Conservation (phyloP, 768 basidiomycete species). For the Glaciozyma martinii region DNA sequence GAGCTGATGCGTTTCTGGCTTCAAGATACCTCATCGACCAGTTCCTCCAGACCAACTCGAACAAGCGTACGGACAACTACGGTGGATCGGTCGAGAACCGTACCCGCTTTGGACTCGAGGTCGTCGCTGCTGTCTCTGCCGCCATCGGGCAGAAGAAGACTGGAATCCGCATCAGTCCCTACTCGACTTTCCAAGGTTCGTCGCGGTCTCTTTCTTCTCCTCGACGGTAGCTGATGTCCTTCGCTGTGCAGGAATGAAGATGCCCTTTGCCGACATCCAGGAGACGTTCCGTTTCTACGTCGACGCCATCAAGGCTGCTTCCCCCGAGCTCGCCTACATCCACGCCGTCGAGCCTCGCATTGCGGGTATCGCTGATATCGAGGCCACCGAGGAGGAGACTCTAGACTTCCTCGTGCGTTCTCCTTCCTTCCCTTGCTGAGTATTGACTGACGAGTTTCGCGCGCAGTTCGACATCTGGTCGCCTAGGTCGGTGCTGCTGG, state of each 20-base stretch:
- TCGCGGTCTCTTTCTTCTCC: not conserved
- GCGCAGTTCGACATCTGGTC: slow-evolving; percentile 9
- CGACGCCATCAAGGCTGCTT: slow-evolving; percentile 44
- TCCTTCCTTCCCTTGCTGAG: not conserved
- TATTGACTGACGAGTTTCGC: not conserved
- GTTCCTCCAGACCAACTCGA: slow-evolving; percentile 19
- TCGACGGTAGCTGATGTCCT: not conserved
- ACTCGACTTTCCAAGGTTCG: slow-evolving; percentile 33
- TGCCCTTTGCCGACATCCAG: slow-evolving; percentile 19
- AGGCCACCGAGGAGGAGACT: not conserved
- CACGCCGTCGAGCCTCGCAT: slow-evolving; percentile 41
- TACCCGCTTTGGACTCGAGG: slow-evolving; percentile 50
- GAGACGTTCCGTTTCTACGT: slow-evolving; percentile 42
- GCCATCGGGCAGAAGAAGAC: slow-evolving; percentile 51
- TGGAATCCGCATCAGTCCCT: slow-evolving; percentile 48
- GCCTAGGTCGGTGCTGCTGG: not conserved
- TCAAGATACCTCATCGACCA: slow-evolving; percentile 16
- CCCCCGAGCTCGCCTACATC: slow-evolving; percentile 41
- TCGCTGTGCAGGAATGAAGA: slow-evolving; percentile 26
- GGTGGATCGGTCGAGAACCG: slow-evolving; percentile 59
- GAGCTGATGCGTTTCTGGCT: not conserved
- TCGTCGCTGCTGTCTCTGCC: slow-evolving; percentile 47
- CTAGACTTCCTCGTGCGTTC: slow-evolving; percentile 4
- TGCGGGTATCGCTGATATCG: not conserved
- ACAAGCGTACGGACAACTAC: slow-evolving; percentile 45